Evolutionary conservation across 192 early-diverging fungal species (phyloP).

Genomic region (Jimgerdemannia flammicorona): DNA sequence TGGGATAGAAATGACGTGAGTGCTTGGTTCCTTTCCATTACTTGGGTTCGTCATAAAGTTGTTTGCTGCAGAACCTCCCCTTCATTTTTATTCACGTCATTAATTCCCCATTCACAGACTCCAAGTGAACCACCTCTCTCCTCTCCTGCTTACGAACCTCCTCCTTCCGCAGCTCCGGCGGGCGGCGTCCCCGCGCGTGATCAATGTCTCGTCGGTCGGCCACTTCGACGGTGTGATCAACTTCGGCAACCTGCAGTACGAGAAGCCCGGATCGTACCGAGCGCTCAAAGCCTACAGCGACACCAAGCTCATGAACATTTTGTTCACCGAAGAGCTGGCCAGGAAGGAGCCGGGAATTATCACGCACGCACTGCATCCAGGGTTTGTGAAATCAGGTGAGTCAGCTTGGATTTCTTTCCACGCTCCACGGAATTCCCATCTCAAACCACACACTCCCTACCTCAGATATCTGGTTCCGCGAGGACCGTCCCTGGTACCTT

Average conservation of each 20-base stretch:
- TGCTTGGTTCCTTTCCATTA: neutral
- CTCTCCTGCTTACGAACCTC: slow-evolving; percentile 3
- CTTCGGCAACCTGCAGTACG: neutral
- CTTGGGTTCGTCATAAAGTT: neutral
- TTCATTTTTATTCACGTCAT: neutral
- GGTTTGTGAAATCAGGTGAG: slow-evolving; percentile 2
- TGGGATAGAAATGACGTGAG: slow-evolving; percentile 13
- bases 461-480: neutral
- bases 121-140: slow-evolving; percentile 10
- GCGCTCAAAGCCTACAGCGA: neutral
- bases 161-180: neutral
- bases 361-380: slow-evolving; percentile 7
- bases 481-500: neutral
- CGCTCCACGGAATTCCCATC: neutral
- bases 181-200: neutral
- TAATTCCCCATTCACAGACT: neutral
- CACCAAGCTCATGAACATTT: slow-evolving; percentile 2
- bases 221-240: neutral
- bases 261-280: neutral
- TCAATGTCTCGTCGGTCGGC: neutral
- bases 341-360: neutral
- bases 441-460: neutral
- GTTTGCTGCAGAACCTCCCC: too few species aligned
- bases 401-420: neutral
- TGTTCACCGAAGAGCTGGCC: slow-evolving; percentile 6